A percentile compares a stretch with the other conserved stretches of the same genome.
phyloP scores from a whole-genome alignment of 1,139 yeast genomes.

The Yamadazyma oceani region DNA sequence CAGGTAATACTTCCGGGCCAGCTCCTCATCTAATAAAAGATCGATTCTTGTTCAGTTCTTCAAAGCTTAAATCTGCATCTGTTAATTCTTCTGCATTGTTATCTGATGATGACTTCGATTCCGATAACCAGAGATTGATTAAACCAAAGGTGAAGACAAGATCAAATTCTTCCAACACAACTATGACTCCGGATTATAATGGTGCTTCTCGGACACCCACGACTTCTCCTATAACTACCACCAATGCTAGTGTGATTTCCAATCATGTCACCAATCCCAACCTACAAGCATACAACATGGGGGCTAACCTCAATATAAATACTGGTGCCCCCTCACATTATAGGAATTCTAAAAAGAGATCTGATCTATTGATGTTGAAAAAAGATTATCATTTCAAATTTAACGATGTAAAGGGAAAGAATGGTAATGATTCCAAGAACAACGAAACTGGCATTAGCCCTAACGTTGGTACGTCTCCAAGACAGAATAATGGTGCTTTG shows the following conservation, averaged over 20 bases:
- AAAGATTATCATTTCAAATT: conserved; percentile 35
- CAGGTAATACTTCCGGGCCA: conserved; percentile 2
- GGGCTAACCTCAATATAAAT: no score
- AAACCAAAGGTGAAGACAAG: conserved; percentile 20
- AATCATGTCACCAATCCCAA: no score
- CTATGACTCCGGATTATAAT: conserved; percentile 2
- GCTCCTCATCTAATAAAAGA: conserved; percentile 4
- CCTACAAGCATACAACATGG: no score
- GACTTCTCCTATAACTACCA: no score
- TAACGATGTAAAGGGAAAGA: conserved; percentile 18
- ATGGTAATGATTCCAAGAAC: conserved; percentile 8
- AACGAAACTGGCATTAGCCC: not conserved
- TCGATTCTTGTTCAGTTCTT: conserved; percentile 10
- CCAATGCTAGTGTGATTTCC: no score
- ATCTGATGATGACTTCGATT: conserved; percentile 40
- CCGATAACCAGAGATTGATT: conserved; percentile 14
- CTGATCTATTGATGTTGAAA: conserved; percentile 17
- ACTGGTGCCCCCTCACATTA: no score
- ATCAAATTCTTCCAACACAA: no score
- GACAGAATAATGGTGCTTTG: no score
- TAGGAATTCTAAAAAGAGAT: conserved; percentile 6
- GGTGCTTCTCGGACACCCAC: no score
- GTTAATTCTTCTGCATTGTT: conserved; percentile 11
- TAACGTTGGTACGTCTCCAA: not conserved
- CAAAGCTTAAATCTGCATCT: conserved; percentile 18